Conservation (phyloP, 345 rosid species). For the Eucalyptus sp. region DNA sequence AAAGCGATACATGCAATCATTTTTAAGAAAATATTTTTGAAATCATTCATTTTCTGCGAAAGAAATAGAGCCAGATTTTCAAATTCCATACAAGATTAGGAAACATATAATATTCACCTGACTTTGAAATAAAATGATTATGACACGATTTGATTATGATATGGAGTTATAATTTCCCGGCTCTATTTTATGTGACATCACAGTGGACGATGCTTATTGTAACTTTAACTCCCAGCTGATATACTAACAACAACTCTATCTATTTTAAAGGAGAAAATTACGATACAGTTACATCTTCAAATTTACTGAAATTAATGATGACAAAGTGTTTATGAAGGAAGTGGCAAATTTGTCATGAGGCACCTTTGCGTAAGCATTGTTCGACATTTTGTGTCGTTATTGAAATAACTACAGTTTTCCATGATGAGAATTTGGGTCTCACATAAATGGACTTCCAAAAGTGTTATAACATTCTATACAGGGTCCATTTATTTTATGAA, state of each 20-base stretch:
- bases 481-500: not conserved
- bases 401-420: not conserved
- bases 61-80: not conserved
- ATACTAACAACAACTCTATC: not conserved
- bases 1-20: not conserved
- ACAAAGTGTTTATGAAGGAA: not conserved
- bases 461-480: not conserved
- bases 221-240: not conserved
- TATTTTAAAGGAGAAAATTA: not conserved
- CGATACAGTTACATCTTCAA: not conserved
- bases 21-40: too few species aligned
- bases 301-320: not conserved
- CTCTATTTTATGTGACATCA: not conserved
- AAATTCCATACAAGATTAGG: not conserved
- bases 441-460: not conserved
- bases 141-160: not conserved
- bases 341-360: not conserved
- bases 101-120: not conserved
- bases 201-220: not conserved
- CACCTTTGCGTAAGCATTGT: not conserved
- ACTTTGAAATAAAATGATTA: not conserved
- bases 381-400: not conserved
- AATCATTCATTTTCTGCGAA: too few species aligned
- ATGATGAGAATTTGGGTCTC: not conserved
- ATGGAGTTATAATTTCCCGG: not conserved